Evolutionary conservation across 208 protist species (phyloP), one percentile per base, ranked within the genome.

Genomic region (Crithidia brevicula): DNA sequence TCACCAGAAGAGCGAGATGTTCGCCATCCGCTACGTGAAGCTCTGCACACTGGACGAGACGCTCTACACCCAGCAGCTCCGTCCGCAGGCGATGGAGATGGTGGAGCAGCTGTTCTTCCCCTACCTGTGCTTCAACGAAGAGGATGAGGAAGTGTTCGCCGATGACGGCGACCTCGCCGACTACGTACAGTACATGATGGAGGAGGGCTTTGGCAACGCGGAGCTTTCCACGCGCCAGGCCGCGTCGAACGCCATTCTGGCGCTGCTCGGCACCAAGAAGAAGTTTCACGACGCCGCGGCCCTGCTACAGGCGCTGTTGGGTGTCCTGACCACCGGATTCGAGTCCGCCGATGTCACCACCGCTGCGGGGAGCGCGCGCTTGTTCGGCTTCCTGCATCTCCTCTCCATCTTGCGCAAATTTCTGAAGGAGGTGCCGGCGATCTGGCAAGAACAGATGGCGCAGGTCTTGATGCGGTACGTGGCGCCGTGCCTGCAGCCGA

Each of bases 131-230:
- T 93, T 81, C 69, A 83, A 64, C 51, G 88, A 82, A 43, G 83
- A 89, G 52, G 91, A 96, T 70, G 91, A 93, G 50, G 80, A 87
- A 42, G 82, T 84, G 7, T 93, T 96, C 53, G 69, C 74, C 36
- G 86, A 92, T 34, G 81, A 86, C 25, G 76, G 82, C 59, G 79
- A 92, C 58, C 59, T 96, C 15, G 78, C 82, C 1, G 87, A 93
- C 42, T 94, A 88, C 78, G 82, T 84, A 50, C 80, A 92, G 80
- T 94, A 94, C 70, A 91, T 94, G 88, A 80, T 91, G 72, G 86
- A 93, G 50, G 88, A 92, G 67, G 79, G 81, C 30, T 81, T 91
- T 38, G 76, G 75, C n/a, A 81, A 79, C 25, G 77, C 87, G 50
- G 86, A 94, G 75, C 62, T 92, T 38, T 86, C 88, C 11, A 79